Evolutionary conservation across 345 rosid genomes (phyloP).

Genomic region (Aegle marmelos): DNA sequence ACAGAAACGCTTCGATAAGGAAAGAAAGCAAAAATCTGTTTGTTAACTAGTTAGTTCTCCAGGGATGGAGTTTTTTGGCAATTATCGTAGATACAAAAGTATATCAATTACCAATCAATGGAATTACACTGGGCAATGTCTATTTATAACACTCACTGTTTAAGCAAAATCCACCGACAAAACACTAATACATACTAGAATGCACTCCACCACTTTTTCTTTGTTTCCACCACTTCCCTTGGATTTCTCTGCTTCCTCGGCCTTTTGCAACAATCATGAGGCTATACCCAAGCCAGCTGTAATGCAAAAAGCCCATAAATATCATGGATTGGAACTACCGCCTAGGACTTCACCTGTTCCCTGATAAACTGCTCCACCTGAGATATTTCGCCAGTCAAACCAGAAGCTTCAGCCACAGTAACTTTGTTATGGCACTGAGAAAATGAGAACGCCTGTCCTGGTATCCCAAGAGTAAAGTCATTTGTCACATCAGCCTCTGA

Average conservation of each 20-base stretch:
- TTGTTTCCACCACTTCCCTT: neutral
- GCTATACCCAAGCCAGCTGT: neutral
- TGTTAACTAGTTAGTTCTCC: too few species aligned
- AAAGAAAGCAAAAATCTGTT: too few species aligned
- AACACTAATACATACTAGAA: neutral
- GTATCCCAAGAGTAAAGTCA: conserved; percentile 67
- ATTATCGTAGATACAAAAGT: neutral
- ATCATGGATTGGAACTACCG: neutral
- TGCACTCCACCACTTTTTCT: neutral
- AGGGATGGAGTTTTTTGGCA: neutral
- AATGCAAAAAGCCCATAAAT: neutral
- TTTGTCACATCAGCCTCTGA: conserved; percentile 78
- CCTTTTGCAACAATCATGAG: conserved; percentile 11
- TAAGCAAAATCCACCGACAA: neutral
- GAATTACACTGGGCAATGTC: neutral
- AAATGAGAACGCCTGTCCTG: conserved; percentile 71
- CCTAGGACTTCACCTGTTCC: conserved; percentile 65
- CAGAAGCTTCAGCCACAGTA: conserved; percentile 72
- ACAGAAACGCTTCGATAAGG: too few species aligned
- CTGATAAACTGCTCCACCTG: conserved; percentile 71
- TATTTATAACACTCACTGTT: neutral
- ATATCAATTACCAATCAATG: neutral
- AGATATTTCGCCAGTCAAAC: conserved; percentile 59
- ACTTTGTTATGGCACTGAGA: conserved; percentile 70
- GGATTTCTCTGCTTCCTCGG: conserved; percentile 9